Conservation (phyloP, 148 eudicot genomes). For the Nepenthes mirabilis region DNA sequence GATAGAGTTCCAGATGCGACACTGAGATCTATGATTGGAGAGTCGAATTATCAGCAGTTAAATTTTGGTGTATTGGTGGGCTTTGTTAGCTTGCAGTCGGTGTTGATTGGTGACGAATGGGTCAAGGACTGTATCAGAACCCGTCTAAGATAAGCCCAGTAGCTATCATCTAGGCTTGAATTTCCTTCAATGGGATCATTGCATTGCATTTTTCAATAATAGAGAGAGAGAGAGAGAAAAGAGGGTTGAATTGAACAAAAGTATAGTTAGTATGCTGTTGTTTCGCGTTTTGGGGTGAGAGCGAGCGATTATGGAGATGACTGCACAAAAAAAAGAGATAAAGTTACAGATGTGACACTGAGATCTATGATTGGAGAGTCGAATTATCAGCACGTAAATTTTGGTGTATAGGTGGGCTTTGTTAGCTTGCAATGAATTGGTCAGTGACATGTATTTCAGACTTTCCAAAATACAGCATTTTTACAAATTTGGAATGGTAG, state of each 20-base stretch:
- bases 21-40: not conserved
- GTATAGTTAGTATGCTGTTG: not conserved
- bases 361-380: not conserved
- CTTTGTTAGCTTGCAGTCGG: too few relatives aligned
- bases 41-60: not conserved
- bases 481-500: too few relatives aligned
- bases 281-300: not conserved
- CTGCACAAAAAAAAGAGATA: not conserved
- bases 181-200: not conserved
- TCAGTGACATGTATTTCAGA: too few relatives aligned
- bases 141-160: not conserved
- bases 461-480: too few relatives aligned
- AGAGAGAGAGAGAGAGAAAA: not conserved
- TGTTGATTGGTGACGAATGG: too few relatives aligned
- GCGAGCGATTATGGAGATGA: not conserved
- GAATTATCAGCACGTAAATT: not conserved
- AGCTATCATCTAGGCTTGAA: not conserved
- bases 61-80: too few relatives aligned
- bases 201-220: not conserved
- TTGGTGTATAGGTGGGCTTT: too few relatives aligned
- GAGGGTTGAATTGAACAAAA: not conserved
- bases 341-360: too few relatives aligned
- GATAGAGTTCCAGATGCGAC: too few relatives aligned
- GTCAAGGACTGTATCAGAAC: not conserved
- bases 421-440: too few relatives aligned